Evolutionary conservation across 2,329 filamentous ascomycete species (phyloP), one percentile per base, ranked within the genome.

Genomic region (Chaetomiaceae sp.): DNA sequence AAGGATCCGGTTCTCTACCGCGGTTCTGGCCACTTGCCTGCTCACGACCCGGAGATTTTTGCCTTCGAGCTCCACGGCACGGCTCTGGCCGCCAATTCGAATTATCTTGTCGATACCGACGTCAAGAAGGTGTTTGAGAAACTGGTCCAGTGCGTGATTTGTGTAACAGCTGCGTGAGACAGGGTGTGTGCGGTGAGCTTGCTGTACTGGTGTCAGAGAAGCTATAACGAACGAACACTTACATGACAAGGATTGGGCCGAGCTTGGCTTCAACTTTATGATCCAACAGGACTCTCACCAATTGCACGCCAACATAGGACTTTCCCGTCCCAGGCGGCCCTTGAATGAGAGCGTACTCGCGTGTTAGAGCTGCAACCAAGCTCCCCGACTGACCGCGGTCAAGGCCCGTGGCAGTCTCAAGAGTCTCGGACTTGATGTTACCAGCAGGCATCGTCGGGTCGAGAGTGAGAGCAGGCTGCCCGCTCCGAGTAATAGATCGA

Each of bases 241-340:
- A 58, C 56, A 80, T 66, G 10, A 61, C 51, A 2, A 67, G 14
- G 4, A 82, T 75, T 0, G 78, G 78, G 0, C 78, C 77, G 0
- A 82, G 58, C 0, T 65, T 49, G 0, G 72, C 69, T 7, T 60
- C 56, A 0, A 36, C 29, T 44, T 72, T 73, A 57, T 75, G 75
- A 11, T 64, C 62, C 3, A 85, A 61, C 5, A 85, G 62, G 0
- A 75, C 72, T 54, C 78, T 77, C 54, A 86, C 76, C n/a, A 87
- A 64, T 38, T 77, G 73, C 2, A 81, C 73, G 2, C 84, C 84
- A 0, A 77, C 73, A 57, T 77, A 87, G 4, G 74, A 79, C 62
- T 89, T 89, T 0, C 86, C 85, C 0, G 85, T 89, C 0, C 86
- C 85, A 0, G 85, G 85, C 0, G 85, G 85, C 0, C 86, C 86